Evolutionary conservation across 805 yeast species (phyloP).

Genomic region (Scheffersomyces amazonensis): DNA sequence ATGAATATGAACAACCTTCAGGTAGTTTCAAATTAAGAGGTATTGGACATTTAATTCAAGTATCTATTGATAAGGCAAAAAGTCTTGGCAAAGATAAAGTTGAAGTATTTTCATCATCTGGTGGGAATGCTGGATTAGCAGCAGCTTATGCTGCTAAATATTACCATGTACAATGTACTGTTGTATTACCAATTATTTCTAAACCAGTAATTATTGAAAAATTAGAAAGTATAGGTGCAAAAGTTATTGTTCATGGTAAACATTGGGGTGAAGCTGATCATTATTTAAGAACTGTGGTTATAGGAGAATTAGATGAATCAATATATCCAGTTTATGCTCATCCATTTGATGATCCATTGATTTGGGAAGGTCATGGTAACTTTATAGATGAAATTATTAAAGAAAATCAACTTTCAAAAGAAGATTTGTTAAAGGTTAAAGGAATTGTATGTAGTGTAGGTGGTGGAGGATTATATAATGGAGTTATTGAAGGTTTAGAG

Average conservation of each 20-base stretch:
- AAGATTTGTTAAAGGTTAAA: constrained; percentile 15
- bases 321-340: constrained; percentile 25
- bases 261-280: constrained; percentile 34
- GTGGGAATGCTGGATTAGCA: constrained; percentile 37
- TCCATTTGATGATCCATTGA: constrained; percentile 27
- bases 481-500: constrained; percentile 22
- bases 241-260: constrained; percentile 19
- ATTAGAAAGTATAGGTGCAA: constrained; percentile 19
- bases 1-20: constrained; percentile 53
- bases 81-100: constrained; percentile 11
- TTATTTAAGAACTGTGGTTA: constrained; percentile 14
- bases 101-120: constrained; percentile 25
- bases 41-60: constrained; percentile 45
- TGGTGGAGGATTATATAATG: constrained; percentile 34
- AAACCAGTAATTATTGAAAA: constrained; percentile 17
- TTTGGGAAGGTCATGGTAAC: constrained; percentile 30
- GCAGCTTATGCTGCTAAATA: constrained; percentile 25
- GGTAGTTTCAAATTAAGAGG: constrained; percentile 60
- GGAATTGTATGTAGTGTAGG: constrained; percentile 31
- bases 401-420: constrained; percentile 15
- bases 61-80: constrained; percentile 25
- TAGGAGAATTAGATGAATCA: constrained; percentile 9
- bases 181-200: constrained; percentile 23
- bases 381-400: constrained; percentile 22
- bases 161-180: constrained; percentile 23